Conservation (phyloP, 371 early-diverging fungal species). For the Mortierella polycephala region DNA sequence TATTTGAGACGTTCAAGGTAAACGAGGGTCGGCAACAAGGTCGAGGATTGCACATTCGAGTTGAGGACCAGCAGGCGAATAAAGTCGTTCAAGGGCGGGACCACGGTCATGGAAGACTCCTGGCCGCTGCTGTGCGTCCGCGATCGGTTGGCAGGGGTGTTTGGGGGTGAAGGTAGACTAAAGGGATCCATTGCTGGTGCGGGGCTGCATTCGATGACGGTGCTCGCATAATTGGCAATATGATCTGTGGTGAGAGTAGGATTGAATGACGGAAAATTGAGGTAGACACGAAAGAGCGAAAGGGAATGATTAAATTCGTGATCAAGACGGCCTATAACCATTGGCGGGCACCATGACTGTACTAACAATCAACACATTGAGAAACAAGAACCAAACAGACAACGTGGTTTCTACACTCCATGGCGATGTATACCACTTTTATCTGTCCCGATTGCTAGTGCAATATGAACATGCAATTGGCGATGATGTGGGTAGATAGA, state of each 20-base stretch:
- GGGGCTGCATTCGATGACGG: constrained; percentile 62
- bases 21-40: constrained; percentile 67
- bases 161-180: constrained; percentile 35
- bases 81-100: constrained; percentile 63
- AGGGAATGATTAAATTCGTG: neutral
- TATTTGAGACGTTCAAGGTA: constrained; percentile 66
- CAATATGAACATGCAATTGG: neutral
- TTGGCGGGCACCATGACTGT: too few species aligned
- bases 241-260: constrained; percentile 25
- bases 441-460: too few species aligned
- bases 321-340: too few species aligned
- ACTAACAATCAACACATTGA: too few species aligned
- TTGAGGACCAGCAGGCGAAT: constrained; percentile 63
- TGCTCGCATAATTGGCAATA: constrained; percentile 61
- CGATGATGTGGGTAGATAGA: neutral
- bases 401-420: neutral
- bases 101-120: constrained; percentile 31
- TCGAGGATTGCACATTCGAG: constrained; percentile 69
- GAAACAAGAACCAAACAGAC: neutral
- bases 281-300: neutral
- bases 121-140: constrained; percentile 17
- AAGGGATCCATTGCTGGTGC: constrained; percentile 46
- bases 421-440: too few species aligned
- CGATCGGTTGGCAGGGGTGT: constrained; percentile 39
- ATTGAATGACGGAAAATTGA: neutral